Evolutionary conservation across 495 filamentous ascomycete species (phyloP).

Genomic region (Umbilicaria muhlenbergii): DNA sequence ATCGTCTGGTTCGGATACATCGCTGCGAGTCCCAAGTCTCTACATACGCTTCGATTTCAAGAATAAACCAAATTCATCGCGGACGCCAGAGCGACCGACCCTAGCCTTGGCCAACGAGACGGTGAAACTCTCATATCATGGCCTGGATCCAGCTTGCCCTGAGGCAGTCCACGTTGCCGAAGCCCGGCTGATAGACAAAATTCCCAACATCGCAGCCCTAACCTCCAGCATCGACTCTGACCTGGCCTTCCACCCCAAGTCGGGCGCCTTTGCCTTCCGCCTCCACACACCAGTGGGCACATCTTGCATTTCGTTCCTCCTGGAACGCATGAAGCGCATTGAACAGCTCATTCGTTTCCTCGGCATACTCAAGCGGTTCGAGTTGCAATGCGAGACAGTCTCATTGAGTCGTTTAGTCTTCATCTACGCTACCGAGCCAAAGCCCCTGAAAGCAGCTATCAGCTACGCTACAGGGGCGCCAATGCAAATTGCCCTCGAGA

Average conservation of each 20-base stretch:
- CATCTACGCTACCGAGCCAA: constrained; percentile 29
- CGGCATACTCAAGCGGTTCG: constrained; percentile 37
- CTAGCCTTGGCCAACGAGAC: constrained; percentile 29
- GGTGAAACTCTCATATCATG: constrained; percentile 17
- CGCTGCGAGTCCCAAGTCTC: constrained; percentile 12
- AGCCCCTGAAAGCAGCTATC: constrained; percentile 18
- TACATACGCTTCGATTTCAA: constrained; percentile 14
- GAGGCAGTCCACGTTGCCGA: constrained; percentile 17
- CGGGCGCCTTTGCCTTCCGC: constrained; percentile 43
- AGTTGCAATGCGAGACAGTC: constrained; percentile 35
- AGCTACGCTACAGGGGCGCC: constrained; percentile 16
- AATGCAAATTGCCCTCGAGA: constrained; percentile 33
- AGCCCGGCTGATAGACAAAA: constrained; percentile 22
- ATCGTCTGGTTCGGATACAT: constrained; percentile 1
- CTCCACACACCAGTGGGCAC: constrained; percentile 41
- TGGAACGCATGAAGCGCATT: constrained; percentile 40
- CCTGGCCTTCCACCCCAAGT: constrained; percentile 37
- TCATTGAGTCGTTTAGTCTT: constrained; percentile 48
- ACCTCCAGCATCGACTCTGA: constrained; percentile 37
- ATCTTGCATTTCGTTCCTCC: constrained; percentile 34
- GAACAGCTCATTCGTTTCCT: constrained; percentile 50
- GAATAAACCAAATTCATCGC: constrained; percentile 23
- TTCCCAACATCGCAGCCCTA: constrained; percentile 29
- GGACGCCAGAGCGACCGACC: constrained; percentile 26
- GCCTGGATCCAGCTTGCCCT: constrained; percentile 17